These are phyloP conservation scores for Isabelozyma rhagii DNA, from an alignment of 805 yeast species.

Conservation along the genomic window DNA sequence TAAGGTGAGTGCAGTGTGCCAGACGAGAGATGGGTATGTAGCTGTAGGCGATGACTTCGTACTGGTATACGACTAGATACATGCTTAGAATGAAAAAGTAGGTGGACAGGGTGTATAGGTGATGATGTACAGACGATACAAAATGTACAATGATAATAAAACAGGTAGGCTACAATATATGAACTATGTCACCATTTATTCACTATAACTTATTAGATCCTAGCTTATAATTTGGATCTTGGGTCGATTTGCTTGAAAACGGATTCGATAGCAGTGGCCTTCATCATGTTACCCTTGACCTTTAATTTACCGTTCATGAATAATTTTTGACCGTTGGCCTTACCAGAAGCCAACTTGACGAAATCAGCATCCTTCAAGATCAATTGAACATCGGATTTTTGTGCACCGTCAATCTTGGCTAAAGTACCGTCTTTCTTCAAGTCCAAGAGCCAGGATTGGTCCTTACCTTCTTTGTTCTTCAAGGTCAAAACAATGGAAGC, in stretches of 20 bases:
- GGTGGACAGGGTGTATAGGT: too few relatives aligned
- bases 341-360: conserved; percentile 68
- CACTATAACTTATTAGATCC: background rate
- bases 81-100: background rate
- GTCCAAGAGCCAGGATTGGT: conserved; percentile 65
- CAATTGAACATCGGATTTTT: conserved; percentile 62
- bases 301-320: conserved; percentile 83
- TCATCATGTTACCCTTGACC: conserved; percentile 88
- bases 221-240: conserved; percentile 39
- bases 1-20: conserved; percentile 11
- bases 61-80: background rate
- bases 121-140: too few relatives aligned
- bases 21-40: conserved; percentile 4
- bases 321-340: conserved; percentile 80
- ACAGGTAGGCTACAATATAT: background rate
- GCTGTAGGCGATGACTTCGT: conserved; percentile 9
- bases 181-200: background rate
- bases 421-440: conserved; percentile 56
- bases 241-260: conserved; percentile 54
- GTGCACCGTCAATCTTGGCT: conserved; percentile 40
- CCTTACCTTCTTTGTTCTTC: conserved; percentile 57
- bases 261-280: conserved; percentile 74
- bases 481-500: conserved; percentile 66
- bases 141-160: background rate
- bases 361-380: conserved; percentile 66